These are phyloP conservation scores for Rhododendron kiyosumense DNA, from an alignment of 148 eudicot genomes.

Conservation along the genomic window DNA sequence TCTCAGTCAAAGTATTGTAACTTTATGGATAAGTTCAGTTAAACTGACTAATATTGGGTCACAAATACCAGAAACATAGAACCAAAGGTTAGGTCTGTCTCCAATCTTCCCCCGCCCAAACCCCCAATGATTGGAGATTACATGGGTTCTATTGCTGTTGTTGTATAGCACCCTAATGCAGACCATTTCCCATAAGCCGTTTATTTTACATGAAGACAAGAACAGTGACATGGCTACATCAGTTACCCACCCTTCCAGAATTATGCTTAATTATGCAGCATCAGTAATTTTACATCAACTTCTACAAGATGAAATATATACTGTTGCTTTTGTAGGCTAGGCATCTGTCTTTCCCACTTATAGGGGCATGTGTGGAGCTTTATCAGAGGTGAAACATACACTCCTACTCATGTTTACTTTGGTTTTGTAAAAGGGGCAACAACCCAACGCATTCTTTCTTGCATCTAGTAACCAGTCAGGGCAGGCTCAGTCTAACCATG, in stretches of 20 bases:
- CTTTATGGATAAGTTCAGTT: background rate
- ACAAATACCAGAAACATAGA: background rate
- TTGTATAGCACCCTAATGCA: background rate
- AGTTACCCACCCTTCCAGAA: background rate
- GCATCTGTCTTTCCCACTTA: background rate
- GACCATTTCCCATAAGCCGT: background rate
- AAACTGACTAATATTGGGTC: background rate
- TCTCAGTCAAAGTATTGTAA: background rate
- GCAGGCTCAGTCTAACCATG: background rate
- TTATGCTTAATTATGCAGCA: background rate
- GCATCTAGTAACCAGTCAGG: background rate
- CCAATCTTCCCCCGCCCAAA: no score
- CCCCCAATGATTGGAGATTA: no score
- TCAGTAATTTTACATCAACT: background rate
- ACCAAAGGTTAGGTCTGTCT: background rate
- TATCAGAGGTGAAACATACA: background rate
- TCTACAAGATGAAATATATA: background rate
- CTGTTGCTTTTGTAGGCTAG: background rate
- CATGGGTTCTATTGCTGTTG: no score
- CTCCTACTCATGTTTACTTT: background rate
- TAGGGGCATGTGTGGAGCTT: background rate
- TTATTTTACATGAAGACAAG: background rate
- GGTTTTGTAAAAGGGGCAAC: background rate
- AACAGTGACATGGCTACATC: background rate
- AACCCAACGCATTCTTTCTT: background rate